Base-by-base conservation (phyloP, 2,329 filamentous ascomycete genomes). In the Epichloe hybrida region DNA sequence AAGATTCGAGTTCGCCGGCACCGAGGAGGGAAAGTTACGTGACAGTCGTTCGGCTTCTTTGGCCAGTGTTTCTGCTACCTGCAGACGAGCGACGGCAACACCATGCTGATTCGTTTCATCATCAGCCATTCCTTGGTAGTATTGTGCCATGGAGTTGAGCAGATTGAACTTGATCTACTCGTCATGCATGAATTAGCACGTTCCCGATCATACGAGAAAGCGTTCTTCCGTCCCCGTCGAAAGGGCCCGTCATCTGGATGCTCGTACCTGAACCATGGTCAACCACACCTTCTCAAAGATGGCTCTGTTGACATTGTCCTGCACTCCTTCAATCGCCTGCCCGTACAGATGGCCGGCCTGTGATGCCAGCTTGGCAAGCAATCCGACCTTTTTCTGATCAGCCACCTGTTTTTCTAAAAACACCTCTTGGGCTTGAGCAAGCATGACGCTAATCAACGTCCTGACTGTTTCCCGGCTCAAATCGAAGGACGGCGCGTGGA, bases 201-300 rank as follows among this genome's bases (percentile, higher is more conserved):
- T 13, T 9, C 31, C 36, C 36, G 12, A 15, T 37, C 36, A 37
- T 37, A 15, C 11, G 11, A 12, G 15, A 37, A 37, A 7, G 11
- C 11, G 12, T 15, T 15, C 36, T 15, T 2, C 6, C 36, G 2
- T 37, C 36, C 36, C 36, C 5, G 36, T 37, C 36, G 3, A 37
- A 11, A 5, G 36, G 12, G 36, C 4, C 12, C 36, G 36, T 21
- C 37, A 35, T 44, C 7, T 23, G 20, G 27, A 42, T n/a, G 27
- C 36, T 63, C 74, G 52, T 74, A 86, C 83, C 75, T 91, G 87
- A 48, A 83, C 79, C 61, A 97, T 79, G 56, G 86, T 71, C 55
- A 93, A 71, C 93, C 93, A 98, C 7, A 91, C 84, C 62, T 94
- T 93, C 67, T 97, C 93, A 61, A 98, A 97, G 5, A 96, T 82